Conservation (phyloP, 257 asterid species). For the Knoxia roxburghii region DNA sequence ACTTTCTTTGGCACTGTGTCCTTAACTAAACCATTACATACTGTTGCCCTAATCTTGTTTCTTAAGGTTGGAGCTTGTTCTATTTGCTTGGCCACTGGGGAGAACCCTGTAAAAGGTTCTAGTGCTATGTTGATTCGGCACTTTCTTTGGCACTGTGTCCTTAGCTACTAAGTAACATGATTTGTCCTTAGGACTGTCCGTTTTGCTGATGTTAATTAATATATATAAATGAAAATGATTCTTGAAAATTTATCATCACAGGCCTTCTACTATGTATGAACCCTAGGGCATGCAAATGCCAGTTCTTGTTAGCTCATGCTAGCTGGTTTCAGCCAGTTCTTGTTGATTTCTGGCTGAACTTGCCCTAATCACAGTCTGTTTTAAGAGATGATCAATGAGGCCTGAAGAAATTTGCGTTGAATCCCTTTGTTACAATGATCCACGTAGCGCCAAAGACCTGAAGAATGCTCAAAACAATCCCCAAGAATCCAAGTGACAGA, state of each 20-base stretch:
- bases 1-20: not conserved
- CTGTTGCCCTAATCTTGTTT: not conserved
- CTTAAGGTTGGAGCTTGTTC: not conserved
- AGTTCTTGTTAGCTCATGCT: too few relatives aligned
- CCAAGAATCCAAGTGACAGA: slow-evolving; percentile 62
- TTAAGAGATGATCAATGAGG: slow-evolving; percentile 32
- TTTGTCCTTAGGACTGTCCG: too few relatives aligned
- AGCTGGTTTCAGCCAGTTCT: too few relatives aligned
- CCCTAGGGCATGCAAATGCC: too few relatives aligned
- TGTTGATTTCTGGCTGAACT: too few relatives aligned
- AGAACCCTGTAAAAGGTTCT: not conserved
- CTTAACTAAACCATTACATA: too few relatives aligned
- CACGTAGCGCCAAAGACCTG: slow-evolving; percentile 67
- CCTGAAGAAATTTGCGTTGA: slow-evolving; percentile 62
- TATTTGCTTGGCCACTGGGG: not conserved
- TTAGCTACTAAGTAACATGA: too few relatives aligned
- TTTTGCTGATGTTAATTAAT: too few relatives aligned
- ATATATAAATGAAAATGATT: too few relatives aligned
- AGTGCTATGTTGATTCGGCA: not conserved
- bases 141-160: not conserved
- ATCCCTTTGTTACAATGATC: slow-evolving; percentile 68
- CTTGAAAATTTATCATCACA: too few relatives aligned
- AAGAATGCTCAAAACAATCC: slow-evolving; percentile 54
- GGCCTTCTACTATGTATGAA: too few relatives aligned
- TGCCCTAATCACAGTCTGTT: too few relatives aligned